Percentiles rank a stretch among this genome's conserved stretches.
Conservation (phyloP, 2,329 filamentous ascomycete genomes). For the Ramichloridium luteum region DNA sequence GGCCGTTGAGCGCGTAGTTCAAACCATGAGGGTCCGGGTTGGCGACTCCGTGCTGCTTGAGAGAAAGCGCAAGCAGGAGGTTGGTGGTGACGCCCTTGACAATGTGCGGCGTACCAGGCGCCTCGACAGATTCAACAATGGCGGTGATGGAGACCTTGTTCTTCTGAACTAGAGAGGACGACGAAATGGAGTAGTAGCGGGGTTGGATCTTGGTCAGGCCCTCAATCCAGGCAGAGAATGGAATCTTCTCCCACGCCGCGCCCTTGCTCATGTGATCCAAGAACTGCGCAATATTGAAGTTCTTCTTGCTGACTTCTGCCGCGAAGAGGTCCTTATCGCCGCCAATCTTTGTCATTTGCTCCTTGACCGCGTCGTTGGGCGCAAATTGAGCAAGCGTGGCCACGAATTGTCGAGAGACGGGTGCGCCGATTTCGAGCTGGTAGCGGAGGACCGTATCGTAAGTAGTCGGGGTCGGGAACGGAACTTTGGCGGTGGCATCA, state of each 20-base stretch:
- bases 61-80: constrained; percentile 85
- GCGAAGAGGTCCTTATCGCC: constrained; percentile 94
- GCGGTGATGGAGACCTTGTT: constrained; percentile 92
- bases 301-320: constrained; percentile 65
- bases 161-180: constrained; percentile 85
- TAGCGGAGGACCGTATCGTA: constrained; percentile 89
- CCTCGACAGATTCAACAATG: constrained; percentile 71
- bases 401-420: constrained; percentile 91
- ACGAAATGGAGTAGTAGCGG: constrained; percentile 98
- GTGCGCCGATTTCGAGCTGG: constrained; percentile 91
- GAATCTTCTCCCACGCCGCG: constrained; percentile 68
- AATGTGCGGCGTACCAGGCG: constrained; percentile 63
- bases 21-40: constrained; percentile 71
- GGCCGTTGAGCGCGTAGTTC: constrained; percentile 76
- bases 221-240: constrained; percentile 91
- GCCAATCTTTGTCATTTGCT: constrained; percentile 78
- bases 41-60: constrained; percentile 87
- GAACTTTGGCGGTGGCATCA: constrained; percentile 91
- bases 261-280: constrained; percentile 61
- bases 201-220: constrained; percentile 89
- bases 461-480: constrained; percentile 92
- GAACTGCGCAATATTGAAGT: constrained; percentile 81
- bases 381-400: constrained; percentile 79
- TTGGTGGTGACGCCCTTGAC: constrained; percentile 96
- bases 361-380: constrained; percentile 70